Conservation (phyloP, 2,329 filamentous ascomycete species). For the Microdochium trichocladiopsis region DNA sequence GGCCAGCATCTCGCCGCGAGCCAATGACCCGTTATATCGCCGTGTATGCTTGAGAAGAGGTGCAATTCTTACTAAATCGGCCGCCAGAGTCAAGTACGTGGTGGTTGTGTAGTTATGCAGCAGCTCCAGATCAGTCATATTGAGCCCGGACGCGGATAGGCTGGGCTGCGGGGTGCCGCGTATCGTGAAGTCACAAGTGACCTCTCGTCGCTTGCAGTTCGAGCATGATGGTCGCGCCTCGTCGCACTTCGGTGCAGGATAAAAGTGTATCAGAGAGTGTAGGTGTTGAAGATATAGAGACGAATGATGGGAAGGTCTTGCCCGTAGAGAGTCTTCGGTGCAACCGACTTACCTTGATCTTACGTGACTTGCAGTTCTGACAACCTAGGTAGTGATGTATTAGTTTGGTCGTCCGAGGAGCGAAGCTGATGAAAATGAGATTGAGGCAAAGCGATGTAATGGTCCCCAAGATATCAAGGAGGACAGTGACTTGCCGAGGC, state of each 20-base stretch:
- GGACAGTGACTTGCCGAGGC: no score
- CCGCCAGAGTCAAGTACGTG: slow-evolving; percentile 27
- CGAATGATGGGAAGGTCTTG: no score
- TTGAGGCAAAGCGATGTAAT: no score
- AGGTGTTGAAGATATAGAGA: neutral
- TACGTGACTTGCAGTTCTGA: no score
- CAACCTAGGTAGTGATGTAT: no score
- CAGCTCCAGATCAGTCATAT: slow-evolving; percentile 29
- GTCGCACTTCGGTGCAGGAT: neutral
- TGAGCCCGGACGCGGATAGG: slow-evolving; percentile 6
- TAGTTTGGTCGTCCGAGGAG: no score
- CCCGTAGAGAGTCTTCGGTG: no score
- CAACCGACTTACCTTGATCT: no score
- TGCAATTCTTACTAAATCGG: slow-evolving; percentile 9
- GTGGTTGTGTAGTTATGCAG: slow-evolving; percentile 31
- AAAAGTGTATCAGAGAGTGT: neutral
- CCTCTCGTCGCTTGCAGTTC: neutral
- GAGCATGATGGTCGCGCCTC: neutral
- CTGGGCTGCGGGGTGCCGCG: neutral
- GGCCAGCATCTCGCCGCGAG: no score
- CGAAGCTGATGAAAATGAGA: no score
- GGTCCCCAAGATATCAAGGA: no score
- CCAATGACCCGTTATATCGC: no score
- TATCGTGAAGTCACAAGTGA: neutral
- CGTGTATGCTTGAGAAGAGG: neutral